These are phyloP conservation scores for Suillus fuscotomentosus DNA, from an alignment of 768 basidiomycete genomes.

Conservation along the genomic window DNA sequence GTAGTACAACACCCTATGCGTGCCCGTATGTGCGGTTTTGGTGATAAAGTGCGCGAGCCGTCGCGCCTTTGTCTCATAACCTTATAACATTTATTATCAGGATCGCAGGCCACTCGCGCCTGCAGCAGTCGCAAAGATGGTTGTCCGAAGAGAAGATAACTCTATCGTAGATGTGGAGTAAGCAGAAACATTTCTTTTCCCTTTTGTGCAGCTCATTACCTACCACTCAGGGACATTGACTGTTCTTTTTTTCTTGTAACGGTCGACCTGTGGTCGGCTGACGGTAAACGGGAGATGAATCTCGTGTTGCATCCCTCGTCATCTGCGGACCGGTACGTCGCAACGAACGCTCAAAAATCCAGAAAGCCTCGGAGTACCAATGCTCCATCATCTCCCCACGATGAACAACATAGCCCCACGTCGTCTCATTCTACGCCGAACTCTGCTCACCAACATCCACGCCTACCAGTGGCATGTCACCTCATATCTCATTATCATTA, in stretches of 20 bases:
- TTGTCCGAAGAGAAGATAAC: conserved; percentile 67
- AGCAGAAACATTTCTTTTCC: conserved; percentile 27
- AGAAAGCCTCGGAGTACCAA: conserved; percentile 35
- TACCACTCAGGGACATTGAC: conserved; percentile 66
- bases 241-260: conserved; percentile 87
- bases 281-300: conserved; percentile 82
- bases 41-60: conserved; percentile 72
- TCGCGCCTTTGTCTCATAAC: conserved; percentile 11
- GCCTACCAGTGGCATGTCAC: conserved; percentile 40
- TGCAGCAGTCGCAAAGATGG: conserved; percentile 84
- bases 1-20: conserved; percentile 87
- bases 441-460: conserved; percentile 39
- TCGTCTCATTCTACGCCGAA: conserved; percentile 47
- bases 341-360: conserved; percentile 35
- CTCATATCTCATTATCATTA: conserved; percentile 25
- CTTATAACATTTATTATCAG: conserved; percentile 37
- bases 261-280: conserved; percentile 90
- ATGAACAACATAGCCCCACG: conserved; percentile 44
- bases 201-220: conserved; percentile 7
- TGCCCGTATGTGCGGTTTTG: conserved; percentile 95
- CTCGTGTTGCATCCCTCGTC: conserved; percentile 86
- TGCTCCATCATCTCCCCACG: conserved; percentile 32
- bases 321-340: conserved; percentile 64
- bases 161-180: conserved; percentile 74
- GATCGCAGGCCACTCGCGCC: conserved; percentile 92